These are phyloP conservation scores for Xerocomus nothofagi DNA, from an alignment of 1,284 basidiomycete genomes.

Conservation along the genomic window DNA sequence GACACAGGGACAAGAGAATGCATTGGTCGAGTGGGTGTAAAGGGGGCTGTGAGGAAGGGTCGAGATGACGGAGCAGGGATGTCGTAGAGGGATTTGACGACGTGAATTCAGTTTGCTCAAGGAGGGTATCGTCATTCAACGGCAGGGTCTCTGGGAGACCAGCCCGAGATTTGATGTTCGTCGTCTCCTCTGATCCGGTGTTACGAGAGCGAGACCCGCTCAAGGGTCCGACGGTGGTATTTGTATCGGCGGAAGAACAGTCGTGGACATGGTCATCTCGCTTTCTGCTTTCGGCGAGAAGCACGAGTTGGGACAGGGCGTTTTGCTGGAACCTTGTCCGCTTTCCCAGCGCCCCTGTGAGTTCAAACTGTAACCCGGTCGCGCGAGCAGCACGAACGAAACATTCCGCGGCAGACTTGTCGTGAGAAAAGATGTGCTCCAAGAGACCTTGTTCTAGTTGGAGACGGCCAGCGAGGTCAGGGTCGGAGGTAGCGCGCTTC, in stretches of 20 bases:
- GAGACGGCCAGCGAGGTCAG: constrained; percentile 71
- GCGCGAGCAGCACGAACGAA: constrained; percentile 81
- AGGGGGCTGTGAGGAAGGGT: constrained; percentile 82
- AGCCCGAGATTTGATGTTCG: constrained; percentile 10
- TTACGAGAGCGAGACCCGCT: constrained; percentile 18
- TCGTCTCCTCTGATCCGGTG: constrained; percentile 8
- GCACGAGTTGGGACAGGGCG: constrained; percentile 86
- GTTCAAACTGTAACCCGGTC: constrained; percentile 84
- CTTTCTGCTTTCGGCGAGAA: constrained; percentile 85
- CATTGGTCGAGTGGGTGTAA: constrained; percentile 91
- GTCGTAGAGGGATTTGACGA: constrained; percentile 52
- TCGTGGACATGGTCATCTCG: constrained; percentile 39
- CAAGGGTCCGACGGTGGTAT: constrained; percentile 16
- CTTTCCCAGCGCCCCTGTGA: constrained; percentile 93
- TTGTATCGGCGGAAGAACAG: constrained; percentile 13
- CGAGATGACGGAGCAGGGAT: constrained; percentile 60
- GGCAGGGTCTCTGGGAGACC: constrained; percentile 75
- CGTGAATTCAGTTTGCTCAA: constrained; percentile 93
- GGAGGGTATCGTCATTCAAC: constrained; percentile 94
- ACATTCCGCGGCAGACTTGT: constrained; percentile 75
- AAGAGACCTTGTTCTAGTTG: constrained; percentile 82
- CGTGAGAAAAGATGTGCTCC: constrained; percentile 71
- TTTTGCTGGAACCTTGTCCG: constrained; percentile 92
- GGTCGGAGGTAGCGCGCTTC: constrained; percentile 42
- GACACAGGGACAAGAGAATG: constrained; percentile 85